These are phyloP conservation scores for Mytilinidion resinicola DNA, from an alignment of 495 filamentous ascomycete genomes.

Conservation along the genomic window DNA sequence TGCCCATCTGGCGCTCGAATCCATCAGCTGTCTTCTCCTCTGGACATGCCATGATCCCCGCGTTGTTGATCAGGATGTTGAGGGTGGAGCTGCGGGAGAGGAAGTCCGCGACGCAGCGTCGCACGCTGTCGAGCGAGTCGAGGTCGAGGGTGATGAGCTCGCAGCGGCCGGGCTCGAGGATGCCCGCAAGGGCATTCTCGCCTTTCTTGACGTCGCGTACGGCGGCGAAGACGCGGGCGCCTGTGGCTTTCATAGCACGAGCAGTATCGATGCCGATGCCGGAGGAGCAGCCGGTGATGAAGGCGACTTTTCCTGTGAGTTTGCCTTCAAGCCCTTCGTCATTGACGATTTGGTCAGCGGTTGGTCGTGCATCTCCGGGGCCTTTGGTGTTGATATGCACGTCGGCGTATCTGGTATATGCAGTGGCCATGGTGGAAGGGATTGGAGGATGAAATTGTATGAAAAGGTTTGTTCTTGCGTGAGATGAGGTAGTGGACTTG, in stretches of 20 bases:
- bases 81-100: conserved; percentile 29
- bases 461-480: too few species aligned
- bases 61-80: conserved; percentile 28
- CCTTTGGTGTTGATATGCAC: conserved; percentile 14
- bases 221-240: conserved; percentile 43
- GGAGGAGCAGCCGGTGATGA: conserved; percentile 65
- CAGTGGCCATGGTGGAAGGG: not conserved
- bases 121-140: conserved; percentile 41
- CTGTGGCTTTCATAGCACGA: conserved; percentile 42
- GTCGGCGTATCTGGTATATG: conserved; percentile 13
- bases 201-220: conserved; percentile 39
- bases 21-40: conserved; percentile 22
- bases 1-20: conserved; percentile 26
- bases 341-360: conserved; percentile 42
- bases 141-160: conserved; percentile 43
- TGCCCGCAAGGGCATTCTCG: conserved; percentile 27
- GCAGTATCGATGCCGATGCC: conserved; percentile 50
- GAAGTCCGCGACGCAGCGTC: conserved; percentile 37
- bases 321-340: conserved; percentile 30
- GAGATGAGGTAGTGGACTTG: too few species aligned
- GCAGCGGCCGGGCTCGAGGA: conserved; percentile 6
- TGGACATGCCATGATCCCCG: conserved; percentile 21
- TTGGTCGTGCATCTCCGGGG: conserved; percentile 45
- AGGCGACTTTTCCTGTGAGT: conserved; percentile 44
- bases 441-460: not conserved